Evolutionary conservation across 768 basidiomycete genomes (phyloP), one percentile per base, ranked within the genome.

Genomic region (Pleurotus eryngii): DNA sequence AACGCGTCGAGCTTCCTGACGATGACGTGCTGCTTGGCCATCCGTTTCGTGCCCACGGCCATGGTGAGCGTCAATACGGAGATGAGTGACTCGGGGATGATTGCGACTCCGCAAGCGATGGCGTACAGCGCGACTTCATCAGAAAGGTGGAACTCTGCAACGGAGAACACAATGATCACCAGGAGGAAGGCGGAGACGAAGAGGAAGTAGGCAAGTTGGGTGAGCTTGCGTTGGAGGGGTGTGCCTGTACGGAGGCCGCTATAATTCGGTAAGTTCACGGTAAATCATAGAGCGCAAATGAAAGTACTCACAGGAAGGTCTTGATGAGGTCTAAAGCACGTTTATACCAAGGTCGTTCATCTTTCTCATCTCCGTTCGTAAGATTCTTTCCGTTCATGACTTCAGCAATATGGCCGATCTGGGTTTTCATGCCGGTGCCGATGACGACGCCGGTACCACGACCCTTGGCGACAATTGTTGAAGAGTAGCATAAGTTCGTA

Each of bases 1-100:
- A 87, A 73, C 15, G 85, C 83, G 59, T 86, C 84, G 60, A 87
- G 76, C 54, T 82, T 78, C 35, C 84, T 76, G n/a, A 86, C 83
- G 57, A 87, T 79, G 27, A 85, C 85, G 60, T 85, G 77, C 63
- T 83, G 51, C 37, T 59, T 55, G 5, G 51, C 61, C 61, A 61
- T 61, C 9, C 58, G 58, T 14, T 45, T 38, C 24, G 59, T 57
- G 18, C 61, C 55, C 5, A 47, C 38, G 20, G 58, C 42, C 55
- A 61, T 56, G 14, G 61, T 61, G 17, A 59, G 27, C 14, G 60
- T 61, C 20, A 59, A 38, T 4, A 61, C 58, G 24, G 51, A 49
- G 17, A 59, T 53, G n/a, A 61, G 49, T 27, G 47, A 50, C 48
- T 56, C 61, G 39, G 61, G 61, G 38, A 61, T 51, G 18, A 60